Percentiles rank a stretch among this genome's conserved stretches.
phyloP scores from a whole-genome alignment of 176 grass and related monocot genomes.

The Hsuehochloa calcarea region DNA sequence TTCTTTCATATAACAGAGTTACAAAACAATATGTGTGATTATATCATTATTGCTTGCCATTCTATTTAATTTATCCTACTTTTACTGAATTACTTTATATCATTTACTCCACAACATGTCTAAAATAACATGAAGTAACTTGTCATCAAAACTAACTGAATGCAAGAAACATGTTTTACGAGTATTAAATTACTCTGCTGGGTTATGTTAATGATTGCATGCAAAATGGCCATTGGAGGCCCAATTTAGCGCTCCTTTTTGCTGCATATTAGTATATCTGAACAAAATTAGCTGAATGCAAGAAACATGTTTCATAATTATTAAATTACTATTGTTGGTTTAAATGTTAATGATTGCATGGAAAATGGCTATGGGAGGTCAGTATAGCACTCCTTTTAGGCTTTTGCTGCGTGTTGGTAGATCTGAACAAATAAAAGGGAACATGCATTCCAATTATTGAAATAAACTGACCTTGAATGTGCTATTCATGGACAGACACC shows the following conservation, averaged over 20 bases:
- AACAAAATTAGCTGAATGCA: slow-evolving; percentile 14
- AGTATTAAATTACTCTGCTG: background rate
- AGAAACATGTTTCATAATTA: background rate
- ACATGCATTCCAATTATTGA: background rate
- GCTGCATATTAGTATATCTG: background rate
- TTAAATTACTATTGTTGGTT: background rate
- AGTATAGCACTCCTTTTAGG: background rate
- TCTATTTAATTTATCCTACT: background rate
- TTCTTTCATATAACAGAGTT: background rate
- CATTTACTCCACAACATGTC: background rate
- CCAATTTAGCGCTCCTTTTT: background rate
- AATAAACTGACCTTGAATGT: background rate
- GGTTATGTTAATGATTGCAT: background rate
- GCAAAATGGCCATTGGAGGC: background rate
- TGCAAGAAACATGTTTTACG: background rate
- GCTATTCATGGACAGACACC: slow-evolving; percentile 58
- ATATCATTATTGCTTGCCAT: background rate
- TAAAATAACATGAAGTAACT: background rate
- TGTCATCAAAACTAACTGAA: slow-evolving; percentile 3
- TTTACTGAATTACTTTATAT: background rate
- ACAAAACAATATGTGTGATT: background rate
- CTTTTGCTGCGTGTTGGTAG: background rate
- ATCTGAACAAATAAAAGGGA: background rate
- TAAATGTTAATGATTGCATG: background rate
- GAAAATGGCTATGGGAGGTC: background rate